Evolutionary conservation across 148 eudicot species (phyloP).

Genomic region (Rhododendron williamsianum): DNA sequence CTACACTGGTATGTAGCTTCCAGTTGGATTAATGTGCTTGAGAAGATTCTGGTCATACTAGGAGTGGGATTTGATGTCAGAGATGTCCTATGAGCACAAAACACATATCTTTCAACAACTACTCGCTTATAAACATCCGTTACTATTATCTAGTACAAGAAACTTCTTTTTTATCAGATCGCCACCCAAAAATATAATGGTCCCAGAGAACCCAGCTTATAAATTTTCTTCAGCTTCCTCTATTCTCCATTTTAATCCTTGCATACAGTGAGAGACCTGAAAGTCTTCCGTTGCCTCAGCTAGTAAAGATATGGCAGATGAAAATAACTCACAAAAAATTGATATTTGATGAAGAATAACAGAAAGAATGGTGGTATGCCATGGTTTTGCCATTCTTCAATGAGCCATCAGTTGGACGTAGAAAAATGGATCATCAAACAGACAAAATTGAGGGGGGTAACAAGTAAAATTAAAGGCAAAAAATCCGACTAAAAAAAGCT

Average conservation of each 20-base stretch:
- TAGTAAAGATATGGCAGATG: neutral
- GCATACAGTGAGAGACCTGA: neutral
- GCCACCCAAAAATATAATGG: neutral
- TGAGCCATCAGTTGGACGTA: neutral
- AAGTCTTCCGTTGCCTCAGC: neutral
- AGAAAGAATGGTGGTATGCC: neutral
- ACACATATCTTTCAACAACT: neutral
- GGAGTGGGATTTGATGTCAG: neutral
- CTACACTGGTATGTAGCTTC: neutral
- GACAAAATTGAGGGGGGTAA: neutral
- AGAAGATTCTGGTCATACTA: neutral
- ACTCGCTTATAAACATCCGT: neutral
- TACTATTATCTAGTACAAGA: neutral
- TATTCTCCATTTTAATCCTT: neutral
- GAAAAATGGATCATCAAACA: neutral
- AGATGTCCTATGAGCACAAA: neutral
- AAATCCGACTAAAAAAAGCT: neutral
- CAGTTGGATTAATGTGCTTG: neutral
- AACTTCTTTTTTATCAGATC: neutral
- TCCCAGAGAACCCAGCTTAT: neutral
- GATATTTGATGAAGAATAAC: neutral
- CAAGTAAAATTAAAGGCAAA: neutral
- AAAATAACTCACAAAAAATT: neutral
- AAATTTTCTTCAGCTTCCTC: constrained; percentile 2
- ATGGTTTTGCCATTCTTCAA: neutral